These are phyloP conservation scores for Speleostelium caveatum DNA, from an alignment of 78 protist genomes.

Conservation along the genomic window DNA sequence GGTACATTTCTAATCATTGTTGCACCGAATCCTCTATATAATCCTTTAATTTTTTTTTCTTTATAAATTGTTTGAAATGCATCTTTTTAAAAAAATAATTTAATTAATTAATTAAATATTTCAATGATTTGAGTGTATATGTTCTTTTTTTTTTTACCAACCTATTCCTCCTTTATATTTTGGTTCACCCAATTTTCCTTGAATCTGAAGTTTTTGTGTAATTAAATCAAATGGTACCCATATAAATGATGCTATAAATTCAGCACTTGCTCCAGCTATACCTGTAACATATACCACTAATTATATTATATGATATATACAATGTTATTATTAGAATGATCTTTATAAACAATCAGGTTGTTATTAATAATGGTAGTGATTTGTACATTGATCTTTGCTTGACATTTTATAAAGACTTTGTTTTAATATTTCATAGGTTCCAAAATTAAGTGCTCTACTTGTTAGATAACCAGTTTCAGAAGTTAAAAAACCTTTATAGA, in stretches of 20 bases:
- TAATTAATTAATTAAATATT: neutral
- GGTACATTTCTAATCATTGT: slow-evolving; percentile 65
- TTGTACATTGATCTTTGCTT: neutral
- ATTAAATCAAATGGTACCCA: slow-evolving; percentile 76
- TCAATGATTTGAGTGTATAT: neutral
- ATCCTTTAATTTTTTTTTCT: slow-evolving; percentile 41
- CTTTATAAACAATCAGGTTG: too few relatives aligned
- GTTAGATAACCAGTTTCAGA: slow-evolving; percentile 58
- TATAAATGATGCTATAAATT: slow-evolving; percentile 3
- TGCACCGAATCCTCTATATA: slow-evolving; percentile 67
- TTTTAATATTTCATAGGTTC: slow-evolving; percentile 49
- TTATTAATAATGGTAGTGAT: too few relatives aligned
- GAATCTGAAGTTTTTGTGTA: slow-evolving; percentile 64
- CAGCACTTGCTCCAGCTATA: slow-evolving; percentile 39
- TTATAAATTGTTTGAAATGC: slow-evolving; percentile 23
- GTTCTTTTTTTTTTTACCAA: neutral
- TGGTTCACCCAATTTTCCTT: slow-evolving; percentile 21
- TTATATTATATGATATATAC: neutral
- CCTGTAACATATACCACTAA: slow-evolving; percentile 15
- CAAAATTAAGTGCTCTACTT: slow-evolving; percentile 42
- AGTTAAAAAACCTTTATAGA: slow-evolving; percentile 54
- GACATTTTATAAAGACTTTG: neutral
- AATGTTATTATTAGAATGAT: neutral
- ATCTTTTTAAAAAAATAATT: slow-evolving; percentile 19
- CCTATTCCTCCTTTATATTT: slow-evolving; percentile 15